phyloP scores from a whole-genome alignment of 495 filamentous ascomycete species.

The Margaritispora aquatica region DNA sequence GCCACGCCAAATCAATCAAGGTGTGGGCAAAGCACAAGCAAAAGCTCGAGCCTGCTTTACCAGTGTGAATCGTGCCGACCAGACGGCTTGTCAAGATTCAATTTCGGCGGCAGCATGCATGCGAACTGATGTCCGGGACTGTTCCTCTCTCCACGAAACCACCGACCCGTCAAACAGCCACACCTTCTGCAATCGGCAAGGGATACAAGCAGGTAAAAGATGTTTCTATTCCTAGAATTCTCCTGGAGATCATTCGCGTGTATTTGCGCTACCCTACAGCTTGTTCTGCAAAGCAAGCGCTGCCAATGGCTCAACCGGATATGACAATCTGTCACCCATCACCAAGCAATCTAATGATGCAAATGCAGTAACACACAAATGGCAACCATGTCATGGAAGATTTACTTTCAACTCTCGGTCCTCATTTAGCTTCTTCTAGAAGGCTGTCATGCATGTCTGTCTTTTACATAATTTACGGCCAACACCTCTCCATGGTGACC shows the following conservation, averaged over 20 bases:
- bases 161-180: not conserved
- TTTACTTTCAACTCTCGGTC: not conserved
- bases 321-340: not conserved
- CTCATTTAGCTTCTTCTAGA: not conserved
- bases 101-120: not conserved
- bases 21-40: not conserved
- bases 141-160: not conserved
- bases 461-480: not conserved
- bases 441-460: not conserved
- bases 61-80: no score
- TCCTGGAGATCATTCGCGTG: not conserved
- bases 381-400: no score
- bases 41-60: not conserved
- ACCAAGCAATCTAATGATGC: not conserved
- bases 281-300: not conserved
- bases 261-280: not conserved
- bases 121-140: not conserved
- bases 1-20: no score
- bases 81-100: not conserved
- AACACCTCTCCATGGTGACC: not conserved
- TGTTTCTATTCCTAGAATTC: not conserved
- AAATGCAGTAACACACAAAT: no score
- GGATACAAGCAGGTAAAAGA: not conserved
- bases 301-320: not conserved
- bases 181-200: not conserved